Evolutionary conservation across 306 rosid genomes (phyloP).

Genomic region (Gastrolobium bilobum): DNA sequence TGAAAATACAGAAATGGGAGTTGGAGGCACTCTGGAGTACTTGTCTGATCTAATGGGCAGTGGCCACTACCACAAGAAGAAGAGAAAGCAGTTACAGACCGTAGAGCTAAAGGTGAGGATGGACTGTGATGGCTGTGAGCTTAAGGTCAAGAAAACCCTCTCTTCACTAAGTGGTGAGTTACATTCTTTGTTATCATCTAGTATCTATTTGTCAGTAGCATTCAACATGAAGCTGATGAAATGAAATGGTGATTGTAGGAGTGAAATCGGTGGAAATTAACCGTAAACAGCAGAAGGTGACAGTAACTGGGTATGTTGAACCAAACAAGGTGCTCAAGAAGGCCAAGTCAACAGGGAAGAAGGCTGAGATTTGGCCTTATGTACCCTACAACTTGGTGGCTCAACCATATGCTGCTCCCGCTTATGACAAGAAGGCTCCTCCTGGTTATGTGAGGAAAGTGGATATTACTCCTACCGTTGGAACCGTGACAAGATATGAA

Average conservation of each 20-base stretch:
- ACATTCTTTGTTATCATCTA: conserved; percentile 3
- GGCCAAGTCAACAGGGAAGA: conserved; percentile 94
- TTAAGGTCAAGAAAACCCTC: conserved; percentile 92
- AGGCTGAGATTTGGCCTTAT: conserved; percentile 96
- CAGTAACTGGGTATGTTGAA: conserved; percentile 83
- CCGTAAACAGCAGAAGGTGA: conserved; percentile 97
- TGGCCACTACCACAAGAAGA: conserved; percentile 65
- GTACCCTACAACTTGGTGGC: conserved; percentile 89
- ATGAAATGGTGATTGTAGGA: conserved; percentile 61
- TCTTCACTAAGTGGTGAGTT: conserved; percentile 79
- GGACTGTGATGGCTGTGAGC: conserved; percentile 99
- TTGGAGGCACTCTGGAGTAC: conserved; percentile 85
- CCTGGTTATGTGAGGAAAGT: conserved; percentile 90
- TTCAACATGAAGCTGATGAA: conserved; percentile 37
- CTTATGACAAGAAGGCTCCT: conserved; percentile 98
- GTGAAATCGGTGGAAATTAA: conserved; percentile 93
- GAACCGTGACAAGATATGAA: conserved; percentile 70
- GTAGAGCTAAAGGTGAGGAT: conserved; percentile 93
- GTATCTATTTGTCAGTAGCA: conserved; percentile 5
- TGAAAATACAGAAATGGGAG: conserved; percentile 77
- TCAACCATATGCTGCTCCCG: conserved; percentile 79
- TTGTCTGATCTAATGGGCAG: conserved; percentile 84
- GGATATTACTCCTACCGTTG: conserved; percentile 63
- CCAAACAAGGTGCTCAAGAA: conserved; percentile 92
- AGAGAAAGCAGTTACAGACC: conserved; percentile 82